A percentile compares a stretch with the other conserved stretches of the same genome.
These are phyloP conservation scores for Aspergillus fijiensis DNA, from an alignment of 2,329 filamentous ascomycete genomes.

Conservation along the genomic window DNA sequence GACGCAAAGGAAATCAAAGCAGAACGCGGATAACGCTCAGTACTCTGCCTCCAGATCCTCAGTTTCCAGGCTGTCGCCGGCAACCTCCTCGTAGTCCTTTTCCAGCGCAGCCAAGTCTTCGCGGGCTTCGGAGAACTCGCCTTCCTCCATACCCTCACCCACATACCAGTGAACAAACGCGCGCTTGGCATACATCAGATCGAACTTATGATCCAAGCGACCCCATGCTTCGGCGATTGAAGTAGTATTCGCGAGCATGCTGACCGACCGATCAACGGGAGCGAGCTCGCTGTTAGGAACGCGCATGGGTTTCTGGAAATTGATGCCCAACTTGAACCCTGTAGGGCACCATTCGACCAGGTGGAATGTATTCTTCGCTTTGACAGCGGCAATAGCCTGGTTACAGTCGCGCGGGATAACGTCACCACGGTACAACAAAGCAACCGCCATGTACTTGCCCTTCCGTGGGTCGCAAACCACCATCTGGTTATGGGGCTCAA, in stretches of 20 bases:
- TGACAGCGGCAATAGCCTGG: conserved; percentile 60
- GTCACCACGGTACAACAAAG: conserved; percentile 65
- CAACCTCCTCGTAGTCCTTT: conserved; percentile 85
- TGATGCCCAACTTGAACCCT: conserved; percentile 68
- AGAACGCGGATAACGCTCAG: conserved; percentile 8
- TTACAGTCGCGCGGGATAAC: conserved; percentile 63
- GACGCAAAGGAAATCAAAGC: conserved; percentile 17
- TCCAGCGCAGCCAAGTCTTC: conserved; percentile 83
- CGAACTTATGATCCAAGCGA: conserved; percentile 65
- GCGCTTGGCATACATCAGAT: conserved; percentile 69
- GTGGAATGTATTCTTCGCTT: conserved; percentile 64
- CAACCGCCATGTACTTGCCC: conserved; percentile 69
- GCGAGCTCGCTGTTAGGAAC: conserved; percentile 56
- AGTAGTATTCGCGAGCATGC: conserved; percentile 68
- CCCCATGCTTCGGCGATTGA: conserved; percentile 66
- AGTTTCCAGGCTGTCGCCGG: conserved; percentile 65
- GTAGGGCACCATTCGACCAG: conserved; percentile 69
- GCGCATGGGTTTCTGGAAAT: conserved; percentile 59
- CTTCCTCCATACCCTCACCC: conserved; percentile 89
- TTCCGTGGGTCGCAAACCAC: conserved; percentile 66
- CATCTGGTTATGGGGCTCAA: conserved; percentile 69
- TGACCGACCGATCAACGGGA: conserved; percentile 55
- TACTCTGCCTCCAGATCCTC: conserved; percentile 51
- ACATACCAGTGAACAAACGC: conserved; percentile 75
- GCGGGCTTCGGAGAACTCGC: conserved; percentile 82